These are phyloP conservation scores for Pterocarpus santalinus DNA, from an alignment of 306 rosid genomes.

Conservation along the genomic window DNA sequence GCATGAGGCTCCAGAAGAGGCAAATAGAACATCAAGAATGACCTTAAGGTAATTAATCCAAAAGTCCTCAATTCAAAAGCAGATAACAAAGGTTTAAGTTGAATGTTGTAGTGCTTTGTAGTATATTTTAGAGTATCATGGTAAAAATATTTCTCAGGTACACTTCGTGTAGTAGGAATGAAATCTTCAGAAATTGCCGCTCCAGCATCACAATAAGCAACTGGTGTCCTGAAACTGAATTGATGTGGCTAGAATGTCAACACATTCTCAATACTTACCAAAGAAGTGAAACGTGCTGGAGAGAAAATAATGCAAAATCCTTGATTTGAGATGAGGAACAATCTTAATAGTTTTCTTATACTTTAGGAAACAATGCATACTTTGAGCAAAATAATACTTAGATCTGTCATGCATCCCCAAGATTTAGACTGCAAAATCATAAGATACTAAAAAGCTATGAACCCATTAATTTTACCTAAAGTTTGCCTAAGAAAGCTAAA, in stretches of 20 bases:
- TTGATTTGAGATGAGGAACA: too few relatives aligned
- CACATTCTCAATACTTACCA: background rate
- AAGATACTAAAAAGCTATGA: background rate
- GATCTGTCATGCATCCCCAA: background rate
- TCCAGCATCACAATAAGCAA: conserved; percentile 85
- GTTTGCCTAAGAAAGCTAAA: background rate
- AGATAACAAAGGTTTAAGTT: conserved; percentile 79
- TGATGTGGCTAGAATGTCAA: conserved; percentile 46
- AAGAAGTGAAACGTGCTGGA: too few relatives aligned
- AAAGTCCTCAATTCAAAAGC: conserved; percentile 72
- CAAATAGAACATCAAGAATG: conserved; percentile 74
- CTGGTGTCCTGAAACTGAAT: conserved; percentile 66
- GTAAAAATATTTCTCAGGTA: conserved; percentile 60
- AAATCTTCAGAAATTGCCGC: conserved; percentile 61
- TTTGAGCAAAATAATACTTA: background rate
- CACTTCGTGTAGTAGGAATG: conserved; percentile 51
- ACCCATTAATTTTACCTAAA: background rate
- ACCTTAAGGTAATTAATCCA: conserved; percentile 70
- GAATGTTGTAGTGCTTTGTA: conserved; percentile 66
- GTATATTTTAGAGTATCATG: conserved; percentile 60
- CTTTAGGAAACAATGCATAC: background rate
- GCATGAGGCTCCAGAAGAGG: conserved; percentile 86
- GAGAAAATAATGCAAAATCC: background rate
- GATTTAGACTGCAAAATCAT: background rate
- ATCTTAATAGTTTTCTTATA: background rate